phyloP scores from a whole-genome alignment of 2,329 filamentous ascomycete species.

The Daldinia eschscholtzii region DNA sequence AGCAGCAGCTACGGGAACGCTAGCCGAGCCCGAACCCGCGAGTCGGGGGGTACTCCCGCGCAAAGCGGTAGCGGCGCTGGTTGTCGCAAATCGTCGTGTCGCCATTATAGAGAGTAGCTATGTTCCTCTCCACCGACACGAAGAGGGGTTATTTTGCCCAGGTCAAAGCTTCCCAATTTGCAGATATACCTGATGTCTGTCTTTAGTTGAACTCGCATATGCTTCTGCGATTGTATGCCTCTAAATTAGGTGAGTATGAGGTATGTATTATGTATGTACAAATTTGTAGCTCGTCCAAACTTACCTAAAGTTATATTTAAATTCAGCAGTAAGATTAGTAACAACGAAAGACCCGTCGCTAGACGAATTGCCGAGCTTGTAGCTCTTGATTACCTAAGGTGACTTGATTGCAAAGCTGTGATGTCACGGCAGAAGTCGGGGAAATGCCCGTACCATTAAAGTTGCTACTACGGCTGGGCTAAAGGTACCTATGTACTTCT shows the following conservation, averaged over 20 bases:
- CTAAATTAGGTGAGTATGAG: too few species aligned
- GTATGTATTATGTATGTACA: too few species aligned
- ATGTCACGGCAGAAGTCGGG: slow-evolving; percentile 29
- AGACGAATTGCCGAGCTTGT: background rate
- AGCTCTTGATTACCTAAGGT: slow-evolving; percentile 11
- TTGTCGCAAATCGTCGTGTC: slow-evolving; percentile 31
- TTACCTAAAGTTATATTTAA: too few species aligned
- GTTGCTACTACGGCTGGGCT: too few species aligned
- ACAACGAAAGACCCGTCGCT: background rate
- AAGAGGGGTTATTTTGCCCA: background rate
- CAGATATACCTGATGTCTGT: too few species aligned
- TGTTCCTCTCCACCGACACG: background rate
- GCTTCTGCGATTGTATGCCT: too few species aligned
- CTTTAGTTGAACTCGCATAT: too few species aligned
- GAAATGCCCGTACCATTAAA: background rate
- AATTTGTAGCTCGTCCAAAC: too few species aligned
- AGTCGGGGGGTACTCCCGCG: slow-evolving; percentile 23
- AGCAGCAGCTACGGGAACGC: background rate
- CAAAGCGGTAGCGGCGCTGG: slow-evolving; percentile 10
- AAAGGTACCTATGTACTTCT: slow-evolving; percentile 4
- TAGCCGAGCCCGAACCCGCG: background rate
- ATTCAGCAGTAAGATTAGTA: background rate
- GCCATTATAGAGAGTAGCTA: slow-evolving; percentile 16
- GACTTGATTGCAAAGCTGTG: slow-evolving; percentile 16
- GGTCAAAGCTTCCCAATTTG: too few species aligned